phyloP scores from a whole-genome alignment of 768 basidiomycete species.

The Tulasnella sp. region DNA sequence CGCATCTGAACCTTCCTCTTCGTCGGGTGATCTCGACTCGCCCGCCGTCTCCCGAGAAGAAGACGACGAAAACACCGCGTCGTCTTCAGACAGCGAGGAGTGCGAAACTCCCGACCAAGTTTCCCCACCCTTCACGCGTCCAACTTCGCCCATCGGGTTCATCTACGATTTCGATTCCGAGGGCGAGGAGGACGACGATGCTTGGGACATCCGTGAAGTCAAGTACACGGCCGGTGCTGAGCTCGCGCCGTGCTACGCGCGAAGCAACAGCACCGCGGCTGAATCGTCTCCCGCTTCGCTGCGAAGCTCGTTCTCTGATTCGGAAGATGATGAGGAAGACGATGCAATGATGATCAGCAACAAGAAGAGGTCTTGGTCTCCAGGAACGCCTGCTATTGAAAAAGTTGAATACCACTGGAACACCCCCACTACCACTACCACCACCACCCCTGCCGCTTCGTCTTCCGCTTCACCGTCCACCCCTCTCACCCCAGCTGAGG shows the following conservation, averaged over 20 bases:
- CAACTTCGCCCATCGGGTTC: neutral
- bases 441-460: neutral
- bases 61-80: neutral
- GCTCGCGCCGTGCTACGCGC: neutral
- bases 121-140: neutral
- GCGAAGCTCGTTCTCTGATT: neutral
- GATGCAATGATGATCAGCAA: neutral
- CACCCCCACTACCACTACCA: neutral
- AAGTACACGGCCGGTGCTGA: constrained; percentile 6
- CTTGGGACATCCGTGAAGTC: neutral
- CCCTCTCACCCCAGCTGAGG: neutral
- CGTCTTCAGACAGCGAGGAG: neutral
- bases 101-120: neutral
- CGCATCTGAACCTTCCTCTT: constrained; percentile 3
- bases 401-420: neutral
- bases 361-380: neutral
- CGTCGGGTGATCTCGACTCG: constrained; percentile 1
- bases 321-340: constrained; percentile 11
- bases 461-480: neutral
- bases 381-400: neutral
- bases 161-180: neutral
- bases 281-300: neutral
- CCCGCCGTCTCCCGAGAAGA: neutral
- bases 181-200: constrained; percentile 2
- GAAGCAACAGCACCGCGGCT: neutral